Evolutionary conservation across 2,329 filamentous ascomycete species (phyloP).

Genomic region (Neofusicoccum umdonicola): DNA sequence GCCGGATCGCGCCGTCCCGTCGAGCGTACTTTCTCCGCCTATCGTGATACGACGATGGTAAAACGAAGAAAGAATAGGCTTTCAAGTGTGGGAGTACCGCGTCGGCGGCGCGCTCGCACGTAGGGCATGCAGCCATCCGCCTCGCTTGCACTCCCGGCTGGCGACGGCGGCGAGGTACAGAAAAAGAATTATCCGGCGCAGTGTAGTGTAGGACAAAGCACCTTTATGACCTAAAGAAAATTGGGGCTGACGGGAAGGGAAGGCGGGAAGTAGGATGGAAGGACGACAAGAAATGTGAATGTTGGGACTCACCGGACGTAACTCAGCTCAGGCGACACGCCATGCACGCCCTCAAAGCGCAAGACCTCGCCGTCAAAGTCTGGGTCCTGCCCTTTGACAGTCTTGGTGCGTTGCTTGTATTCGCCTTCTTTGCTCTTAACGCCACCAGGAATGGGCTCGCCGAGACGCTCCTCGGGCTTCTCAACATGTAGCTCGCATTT

Average conservation of each 20-base stretch:
- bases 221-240: neutral
- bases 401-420: slow-evolving; percentile 47
- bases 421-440: slow-evolving; percentile 54
- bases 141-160: neutral
- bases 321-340: slow-evolving; percentile 46
- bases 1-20: neutral
- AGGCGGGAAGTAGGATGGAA: neutral
- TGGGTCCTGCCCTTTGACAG: slow-evolving; percentile 42
- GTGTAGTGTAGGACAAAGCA: neutral
- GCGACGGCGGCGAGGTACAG: neutral
- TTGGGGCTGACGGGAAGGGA: neutral
- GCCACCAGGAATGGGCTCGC: slow-evolving; percentile 44
- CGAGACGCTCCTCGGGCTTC: slow-evolving; percentile 51
- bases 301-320: slow-evolving; percentile 46
- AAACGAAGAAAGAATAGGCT: neutral
- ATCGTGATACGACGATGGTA: neutral
- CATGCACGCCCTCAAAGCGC: slow-evolving; percentile 42
- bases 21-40: neutral
- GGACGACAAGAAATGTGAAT: slow-evolving; percentile 5
- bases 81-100: neutral
- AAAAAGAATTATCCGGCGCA: neutral
- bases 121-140: neutral
- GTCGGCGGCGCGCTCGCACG: neutral
- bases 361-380: slow-evolving; percentile 47
- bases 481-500: slow-evolving; percentile 81